Evolutionary conservation across 805 yeast species (phyloP).

Genomic region (Gaillardinia entomophila): DNA sequence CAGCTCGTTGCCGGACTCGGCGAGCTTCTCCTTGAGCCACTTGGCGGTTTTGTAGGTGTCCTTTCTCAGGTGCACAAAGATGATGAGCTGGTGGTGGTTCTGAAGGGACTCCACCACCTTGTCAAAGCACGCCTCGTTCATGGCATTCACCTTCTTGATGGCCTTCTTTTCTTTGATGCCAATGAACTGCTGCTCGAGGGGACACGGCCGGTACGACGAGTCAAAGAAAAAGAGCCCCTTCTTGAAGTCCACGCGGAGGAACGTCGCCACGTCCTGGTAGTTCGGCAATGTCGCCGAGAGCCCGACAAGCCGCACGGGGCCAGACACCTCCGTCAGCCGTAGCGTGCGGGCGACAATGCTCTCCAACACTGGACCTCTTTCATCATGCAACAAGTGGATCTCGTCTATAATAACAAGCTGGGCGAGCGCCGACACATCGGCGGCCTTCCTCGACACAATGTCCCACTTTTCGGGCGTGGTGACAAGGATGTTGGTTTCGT

Average conservation of each 20-base stretch:
- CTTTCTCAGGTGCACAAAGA: constrained; percentile 91
- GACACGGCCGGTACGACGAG: constrained; percentile 84
- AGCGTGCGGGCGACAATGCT: constrained; percentile 75
- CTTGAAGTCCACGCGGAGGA: constrained; percentile 55
- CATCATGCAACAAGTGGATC: constrained; percentile 94
- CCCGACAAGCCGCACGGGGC: constrained; percentile 68
- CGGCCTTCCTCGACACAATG: constrained; percentile 90
- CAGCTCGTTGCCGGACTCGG: constrained; percentile 21
- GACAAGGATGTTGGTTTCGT: constrained; percentile 74
- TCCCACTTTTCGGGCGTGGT: constrained; percentile 98
- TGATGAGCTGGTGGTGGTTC: constrained; percentile 71
- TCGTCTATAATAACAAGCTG: constrained; percentile 89
- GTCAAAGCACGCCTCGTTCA: constrained; percentile 88
- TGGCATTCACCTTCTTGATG: constrained; percentile 68
- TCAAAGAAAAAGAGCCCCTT: constrained; percentile 77
- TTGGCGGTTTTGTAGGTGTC: constrained; percentile 84
- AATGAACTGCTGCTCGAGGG: constrained; percentile 79
- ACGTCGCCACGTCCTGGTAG: constrained; percentile 78
- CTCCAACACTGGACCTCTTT: constrained; percentile 93
- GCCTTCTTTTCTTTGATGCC: constrained; percentile 85
- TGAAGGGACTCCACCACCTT: constrained; percentile 52
- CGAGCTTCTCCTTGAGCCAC: constrained; percentile 62
- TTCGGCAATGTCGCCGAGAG: constrained; percentile 92
- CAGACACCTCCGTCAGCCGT: constrained; percentile 38
- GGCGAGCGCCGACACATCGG: constrained; percentile 77